phyloP scores from a whole-genome alignment of 108 stramenopile species.

The Heterococcus sp. region DNA sequence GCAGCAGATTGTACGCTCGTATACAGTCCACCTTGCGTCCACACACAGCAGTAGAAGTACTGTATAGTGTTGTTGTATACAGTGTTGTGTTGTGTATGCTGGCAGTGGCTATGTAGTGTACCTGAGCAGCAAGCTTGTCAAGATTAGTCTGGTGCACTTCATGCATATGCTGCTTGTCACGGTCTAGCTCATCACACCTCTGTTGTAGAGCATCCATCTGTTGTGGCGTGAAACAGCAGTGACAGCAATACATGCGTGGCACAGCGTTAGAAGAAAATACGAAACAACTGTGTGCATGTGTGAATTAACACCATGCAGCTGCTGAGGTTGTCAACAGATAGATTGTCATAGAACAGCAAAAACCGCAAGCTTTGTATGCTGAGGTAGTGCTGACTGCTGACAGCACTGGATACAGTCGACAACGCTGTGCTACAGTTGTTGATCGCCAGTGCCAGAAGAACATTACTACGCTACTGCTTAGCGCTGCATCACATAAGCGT shows the following conservation, averaged over 20 bases:
- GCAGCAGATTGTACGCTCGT: background rate
- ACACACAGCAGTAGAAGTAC: background rate
- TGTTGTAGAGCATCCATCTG: background rate
- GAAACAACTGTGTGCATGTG: background rate
- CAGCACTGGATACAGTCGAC: no score
- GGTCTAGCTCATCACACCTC: background rate
- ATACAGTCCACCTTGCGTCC: background rate
- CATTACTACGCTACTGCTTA: background rate
- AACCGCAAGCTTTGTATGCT: background rate
- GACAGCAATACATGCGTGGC: no score
- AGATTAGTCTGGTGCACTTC: background rate
- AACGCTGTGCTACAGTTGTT: no score
- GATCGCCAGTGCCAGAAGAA: no score
- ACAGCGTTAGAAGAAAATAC: no score
- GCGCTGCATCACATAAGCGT: background rate
- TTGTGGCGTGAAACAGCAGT: no score
- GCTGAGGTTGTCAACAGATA: background rate
- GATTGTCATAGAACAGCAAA: background rate
- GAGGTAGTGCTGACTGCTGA: background rate
- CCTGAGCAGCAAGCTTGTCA: background rate
- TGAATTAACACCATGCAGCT: background rate
- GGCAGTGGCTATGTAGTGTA: background rate
- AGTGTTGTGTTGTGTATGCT: background rate
- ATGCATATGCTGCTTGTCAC: background rate
- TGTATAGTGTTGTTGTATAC: background rate